phyloP scores from a whole-genome alignment of 1,284 basidiomycete genomes.

The Phellopilus nigrolimitatus region DNA sequence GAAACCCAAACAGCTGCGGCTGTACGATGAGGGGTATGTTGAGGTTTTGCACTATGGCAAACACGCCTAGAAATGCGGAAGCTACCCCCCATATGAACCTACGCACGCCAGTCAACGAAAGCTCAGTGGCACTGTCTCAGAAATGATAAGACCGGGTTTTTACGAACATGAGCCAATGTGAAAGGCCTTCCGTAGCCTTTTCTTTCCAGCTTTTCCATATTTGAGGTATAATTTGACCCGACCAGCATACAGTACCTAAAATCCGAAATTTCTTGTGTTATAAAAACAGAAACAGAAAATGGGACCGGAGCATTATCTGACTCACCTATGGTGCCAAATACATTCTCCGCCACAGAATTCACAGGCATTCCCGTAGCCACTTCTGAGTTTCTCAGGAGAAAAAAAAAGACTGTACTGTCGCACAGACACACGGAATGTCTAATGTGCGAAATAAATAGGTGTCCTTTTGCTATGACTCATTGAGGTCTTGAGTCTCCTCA shows the following conservation, averaged over 20 bases:
- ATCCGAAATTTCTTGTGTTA: no score
- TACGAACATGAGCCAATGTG: slow-evolving; percentile 59
- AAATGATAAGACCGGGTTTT: not conserved
- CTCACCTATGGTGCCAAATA: slow-evolving; percentile 54
- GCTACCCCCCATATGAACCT: slow-evolving; percentile 67
- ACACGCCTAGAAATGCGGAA: slow-evolving; percentile 63
- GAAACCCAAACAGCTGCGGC: slow-evolving; percentile 65
- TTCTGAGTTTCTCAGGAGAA: not conserved
- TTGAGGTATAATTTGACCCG: slow-evolving; percentile 68
- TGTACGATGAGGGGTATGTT: slow-evolving; percentile 75
- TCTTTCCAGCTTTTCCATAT: slow-evolving; percentile 71
- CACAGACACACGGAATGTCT: no score
- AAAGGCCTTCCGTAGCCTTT: slow-evolving; percentile 71
- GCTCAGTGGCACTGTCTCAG: not conserved
- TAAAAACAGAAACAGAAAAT: not conserved
- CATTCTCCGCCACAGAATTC: slow-evolving; percentile 49
- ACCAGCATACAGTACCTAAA: slow-evolving; percentile 69
- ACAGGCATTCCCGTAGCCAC: slow-evolving; percentile 29
- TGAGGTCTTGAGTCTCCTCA: not conserved
- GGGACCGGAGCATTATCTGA: slow-evolving; percentile 3
- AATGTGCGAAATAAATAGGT: not conserved
- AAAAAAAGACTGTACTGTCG: no score
- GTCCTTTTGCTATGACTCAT: not conserved
- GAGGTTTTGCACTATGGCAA: slow-evolving; percentile 60
- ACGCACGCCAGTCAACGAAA: not conserved